Base-by-base conservation (phyloP, 768 basidiomycete species). In the Hemileccinum rubropunctum region DNA sequence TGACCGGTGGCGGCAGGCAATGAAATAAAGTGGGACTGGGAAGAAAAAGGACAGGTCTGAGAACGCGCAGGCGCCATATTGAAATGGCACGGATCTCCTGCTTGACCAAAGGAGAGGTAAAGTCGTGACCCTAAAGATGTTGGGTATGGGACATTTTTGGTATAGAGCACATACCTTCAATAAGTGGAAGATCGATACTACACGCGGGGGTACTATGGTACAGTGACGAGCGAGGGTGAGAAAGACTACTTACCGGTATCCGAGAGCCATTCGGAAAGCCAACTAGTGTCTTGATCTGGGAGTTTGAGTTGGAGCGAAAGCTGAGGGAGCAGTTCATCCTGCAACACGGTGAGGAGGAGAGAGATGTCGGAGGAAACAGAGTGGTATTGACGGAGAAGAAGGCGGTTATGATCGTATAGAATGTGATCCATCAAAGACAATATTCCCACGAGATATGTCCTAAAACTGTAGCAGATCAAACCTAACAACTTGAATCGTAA, bases 241-340 rank as follows among this genome's bases (percentile, higher is more conserved):
- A 20, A 14, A 15, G 36, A 13, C 42, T 18, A 73, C 80, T 60
- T 72, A 88, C 87, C 71, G 40, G 76, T 78, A 72, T 90, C 87
- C 27, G 73, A 68, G 28, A 88, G 66, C 85, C 84, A 90, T 62
- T 79, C 76, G 33, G 65, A 72, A 23, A 80, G 77, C 78, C 79
- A 80, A 53, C 73, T 69, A 50, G 70, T 66, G 51, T 76, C 75
- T 14, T 71, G 69, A 43, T 70, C 68, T 52, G 71, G 65, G 40
- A 86, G 73, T 34, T 72, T 71, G 26, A 84, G 73, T 61, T 88
- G 85, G 58, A 81, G 77, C 20, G 67, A 67, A 47, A 87, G 67
- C 45, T 77, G 78, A 51, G 84, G 83, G 48, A 88, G 65, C 42
- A 88, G 75, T 41, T 83, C 76, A 27, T 75, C 64, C 55, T 77